phyloP scores from a whole-genome alignment of 768 basidiomycete species.

The Suillus paluster region DNA sequence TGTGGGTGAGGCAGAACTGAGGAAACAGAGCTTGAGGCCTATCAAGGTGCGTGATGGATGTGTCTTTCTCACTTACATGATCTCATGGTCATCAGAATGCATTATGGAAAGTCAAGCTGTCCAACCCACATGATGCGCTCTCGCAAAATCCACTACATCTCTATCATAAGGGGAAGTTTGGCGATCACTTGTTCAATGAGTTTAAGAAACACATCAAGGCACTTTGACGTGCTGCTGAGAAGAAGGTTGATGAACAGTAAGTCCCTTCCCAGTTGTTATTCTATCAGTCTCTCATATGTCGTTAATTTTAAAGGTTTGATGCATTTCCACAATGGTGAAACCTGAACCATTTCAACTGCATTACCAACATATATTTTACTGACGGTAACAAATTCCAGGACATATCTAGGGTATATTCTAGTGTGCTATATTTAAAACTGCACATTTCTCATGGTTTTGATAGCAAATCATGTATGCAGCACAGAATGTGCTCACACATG shows the following conservation, averaged over 20 bases:
- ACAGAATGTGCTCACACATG: conserved; percentile 25
- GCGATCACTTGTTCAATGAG: conserved; percentile 35
- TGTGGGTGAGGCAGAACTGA: too few species aligned
- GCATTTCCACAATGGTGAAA: conserved; percentile 36
- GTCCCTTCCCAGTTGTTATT: neutral
- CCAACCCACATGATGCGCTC: conserved; percentile 36
- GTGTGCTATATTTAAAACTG: conserved; percentile 3
- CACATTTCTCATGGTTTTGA: neutral
- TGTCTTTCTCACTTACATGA: too few species aligned
- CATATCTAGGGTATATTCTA: conserved; percentile 34
- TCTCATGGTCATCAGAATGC: too few species aligned
- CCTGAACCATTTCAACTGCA: conserved; percentile 35
- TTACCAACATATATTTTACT: conserved; percentile 31
- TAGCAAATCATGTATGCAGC: conserved; percentile 35
- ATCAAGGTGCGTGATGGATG: too few species aligned
- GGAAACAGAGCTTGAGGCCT: too few species aligned
- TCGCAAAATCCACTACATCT: conserved; percentile 46
- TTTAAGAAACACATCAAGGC: conserved; percentile 24
- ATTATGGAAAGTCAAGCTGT: conserved; percentile 6
- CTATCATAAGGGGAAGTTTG: conserved; percentile 35
- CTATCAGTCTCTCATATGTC: neutral
- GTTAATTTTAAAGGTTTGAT: conserved; percentile 23
- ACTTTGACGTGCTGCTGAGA: conserved; percentile 11
- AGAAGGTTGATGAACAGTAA: conserved; percentile 25
- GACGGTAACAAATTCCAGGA: conserved; percentile 42